Percentiles rank a stretch among this genome's conserved stretches.
Conservation (phyloP, 129 eudicot species). For the Deinandra increscens region DNA sequence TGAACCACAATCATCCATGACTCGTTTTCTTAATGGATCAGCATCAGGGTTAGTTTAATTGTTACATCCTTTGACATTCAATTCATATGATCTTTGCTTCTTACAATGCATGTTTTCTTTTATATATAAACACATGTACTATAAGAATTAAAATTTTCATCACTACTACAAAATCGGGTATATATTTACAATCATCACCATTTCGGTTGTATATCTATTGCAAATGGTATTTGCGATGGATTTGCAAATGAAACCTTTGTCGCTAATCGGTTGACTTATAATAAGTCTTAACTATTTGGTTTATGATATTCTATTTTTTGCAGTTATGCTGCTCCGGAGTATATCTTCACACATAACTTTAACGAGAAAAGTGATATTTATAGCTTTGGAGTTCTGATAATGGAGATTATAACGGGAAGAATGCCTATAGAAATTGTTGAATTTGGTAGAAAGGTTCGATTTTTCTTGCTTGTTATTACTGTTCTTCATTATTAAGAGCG, state of each 20-base stretch:
- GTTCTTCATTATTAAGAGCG: too few species aligned
- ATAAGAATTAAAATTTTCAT: too few species aligned
- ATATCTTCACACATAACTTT: conserved; percentile 11
- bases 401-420: conserved; percentile 55
- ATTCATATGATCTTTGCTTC: not conserved
- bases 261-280: too few species aligned
- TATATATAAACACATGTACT: too few species aligned
- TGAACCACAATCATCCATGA: conserved; percentile 19
- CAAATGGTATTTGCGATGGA: too few species aligned
- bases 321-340: conserved; percentile 54
- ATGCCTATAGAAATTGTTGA: conserved; percentile 17
- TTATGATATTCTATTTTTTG: not conserved
- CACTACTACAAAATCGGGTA: too few species aligned
- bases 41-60: conserved; percentile 45
- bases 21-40: conserved; percentile 15
- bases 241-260: too few species aligned
- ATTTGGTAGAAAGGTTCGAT: conserved; percentile 36
- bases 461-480: not conserved
- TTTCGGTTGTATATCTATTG: too few species aligned
- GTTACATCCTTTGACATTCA: too few species aligned
- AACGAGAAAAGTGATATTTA: conserved; percentile 50
- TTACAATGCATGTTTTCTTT: too few species aligned
- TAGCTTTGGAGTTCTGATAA: conserved; percentile 52
- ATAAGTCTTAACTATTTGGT: too few species aligned
- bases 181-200: too few species aligned